Conservation (phyloP, 768 basidiomycete genomes). For the Panellus pusillus region DNA sequence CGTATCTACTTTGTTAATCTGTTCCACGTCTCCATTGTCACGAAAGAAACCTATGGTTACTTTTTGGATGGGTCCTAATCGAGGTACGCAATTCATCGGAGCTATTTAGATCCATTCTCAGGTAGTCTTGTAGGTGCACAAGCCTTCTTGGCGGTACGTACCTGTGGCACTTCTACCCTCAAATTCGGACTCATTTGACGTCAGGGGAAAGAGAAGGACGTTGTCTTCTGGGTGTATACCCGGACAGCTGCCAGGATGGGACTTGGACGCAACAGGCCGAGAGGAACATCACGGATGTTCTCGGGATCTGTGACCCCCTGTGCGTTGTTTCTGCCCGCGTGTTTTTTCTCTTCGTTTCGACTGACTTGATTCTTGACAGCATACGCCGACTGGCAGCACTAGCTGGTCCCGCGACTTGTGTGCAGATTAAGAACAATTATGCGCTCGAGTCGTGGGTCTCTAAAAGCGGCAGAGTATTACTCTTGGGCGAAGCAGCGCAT, state of each 20-base stretch:
- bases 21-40: not conserved
- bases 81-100: not conserved
- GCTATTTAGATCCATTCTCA: too few relatives aligned
- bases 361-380: not conserved
- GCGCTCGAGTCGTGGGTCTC: not conserved
- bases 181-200: not conserved
- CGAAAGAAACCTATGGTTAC: slow-evolving; percentile 2
- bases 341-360: not conserved
- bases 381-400: not conserved
- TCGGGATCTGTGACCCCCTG: not conserved
- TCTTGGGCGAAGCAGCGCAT: slow-evolving; percentile 7
- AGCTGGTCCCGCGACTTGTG: slow-evolving; percentile 3
- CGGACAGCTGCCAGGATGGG: not conserved
- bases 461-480: not conserved
- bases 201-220: not conserved
- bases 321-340: not conserved
- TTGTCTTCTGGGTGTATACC: not conserved
- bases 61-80: slow-evolving; percentile 4
- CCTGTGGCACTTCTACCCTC: not conserved
- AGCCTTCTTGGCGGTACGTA: not conserved
- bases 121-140: not conserved
- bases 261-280: not conserved
- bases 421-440: not conserved
- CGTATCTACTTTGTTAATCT: not conserved
- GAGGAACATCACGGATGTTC: not conserved